Percentiles rank a stretch among this genome's conserved stretches.
Conservation (phyloP, 805 yeast genomes). For the Saturnispora silvae region DNA sequence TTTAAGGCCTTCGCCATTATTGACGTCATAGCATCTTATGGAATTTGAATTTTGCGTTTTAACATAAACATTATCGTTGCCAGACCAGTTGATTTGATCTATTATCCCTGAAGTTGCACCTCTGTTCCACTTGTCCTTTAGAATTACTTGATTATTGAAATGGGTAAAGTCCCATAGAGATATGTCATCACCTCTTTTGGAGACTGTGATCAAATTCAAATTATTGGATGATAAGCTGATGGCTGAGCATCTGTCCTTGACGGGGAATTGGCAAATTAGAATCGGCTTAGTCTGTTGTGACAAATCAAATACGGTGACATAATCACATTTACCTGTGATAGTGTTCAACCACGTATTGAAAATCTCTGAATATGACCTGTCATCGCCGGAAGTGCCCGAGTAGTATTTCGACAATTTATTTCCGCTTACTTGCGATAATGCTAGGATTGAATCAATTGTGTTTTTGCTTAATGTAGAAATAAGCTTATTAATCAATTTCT, state of each 20-base stretch:
- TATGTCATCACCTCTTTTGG: slow-evolving; percentile 49
- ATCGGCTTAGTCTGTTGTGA: slow-evolving; percentile 16
- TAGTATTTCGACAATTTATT: slow-evolving; percentile 29
- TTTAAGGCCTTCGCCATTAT: background rate
- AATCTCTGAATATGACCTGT: slow-evolving; percentile 16
- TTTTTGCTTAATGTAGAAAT: slow-evolving; percentile 38
- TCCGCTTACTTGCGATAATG: slow-evolving; percentile 39
- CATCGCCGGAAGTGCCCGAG: background rate
- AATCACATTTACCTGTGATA: slow-evolving; percentile 21
- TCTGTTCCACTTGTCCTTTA: slow-evolving; percentile 47
- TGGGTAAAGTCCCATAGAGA: slow-evolving; percentile 55
- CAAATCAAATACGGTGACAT: slow-evolving; percentile 40
- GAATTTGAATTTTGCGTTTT: slow-evolving; percentile 47
- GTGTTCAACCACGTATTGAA: slow-evolving; percentile 22
- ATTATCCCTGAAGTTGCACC: slow-evolving; percentile 55
- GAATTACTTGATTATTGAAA: slow-evolving; percentile 37
- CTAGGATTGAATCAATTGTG: slow-evolving; percentile 33
- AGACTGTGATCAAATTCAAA: slow-evolving; percentile 41
- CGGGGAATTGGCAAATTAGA: slow-evolving; percentile 35
- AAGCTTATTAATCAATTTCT: slow-evolving; percentile 38
- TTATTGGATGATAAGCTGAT: slow-evolving; percentile 56
- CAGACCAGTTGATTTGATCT: slow-evolving; percentile 43
- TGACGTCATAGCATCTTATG: slow-evolving; percentile 44
- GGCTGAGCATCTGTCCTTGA: slow-evolving; percentile 53
- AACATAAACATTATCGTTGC: slow-evolving; percentile 38